Percentiles rank a stretch among this genome's conserved stretches.
phyloP scores from a whole-genome alignment of 2,329 filamentous ascomycete genomes.

The Aureobasidium sp. region DNA sequence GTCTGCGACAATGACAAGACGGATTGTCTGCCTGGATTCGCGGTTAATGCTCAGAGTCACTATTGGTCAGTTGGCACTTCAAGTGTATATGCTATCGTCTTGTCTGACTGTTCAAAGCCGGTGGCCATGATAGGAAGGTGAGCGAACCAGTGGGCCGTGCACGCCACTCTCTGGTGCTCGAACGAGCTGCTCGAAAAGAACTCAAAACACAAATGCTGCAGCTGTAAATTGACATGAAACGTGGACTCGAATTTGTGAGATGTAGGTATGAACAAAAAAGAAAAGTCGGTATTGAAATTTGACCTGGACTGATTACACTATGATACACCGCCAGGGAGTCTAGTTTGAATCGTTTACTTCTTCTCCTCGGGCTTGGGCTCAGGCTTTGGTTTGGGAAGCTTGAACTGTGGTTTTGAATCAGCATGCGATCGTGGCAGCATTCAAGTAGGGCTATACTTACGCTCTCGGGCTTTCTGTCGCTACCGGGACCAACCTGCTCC shows the following conservation, averaged over 20 bases:
- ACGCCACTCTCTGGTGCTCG: background rate
- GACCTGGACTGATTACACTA: slow-evolving; percentile 14
- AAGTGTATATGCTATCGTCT: too few relatives aligned
- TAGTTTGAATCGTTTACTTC: slow-evolving; percentile 64
- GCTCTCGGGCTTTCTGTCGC: slow-evolving; percentile 69
- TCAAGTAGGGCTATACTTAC: slow-evolving; percentile 33
- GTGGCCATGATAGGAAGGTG: background rate
- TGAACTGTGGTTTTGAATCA: slow-evolving; percentile 54
- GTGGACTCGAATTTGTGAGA: background rate
- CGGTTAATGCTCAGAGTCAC: background rate
- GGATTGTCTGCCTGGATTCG: background rate
- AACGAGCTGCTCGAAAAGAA: background rate
- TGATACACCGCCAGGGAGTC: slow-evolving; percentile 14
- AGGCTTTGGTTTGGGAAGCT: slow-evolving; percentile 89
- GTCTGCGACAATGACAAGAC: too few relatives aligned
- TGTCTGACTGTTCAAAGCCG: background rate
- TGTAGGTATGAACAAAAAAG: slow-evolving; percentile 14
- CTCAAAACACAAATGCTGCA: background rate
- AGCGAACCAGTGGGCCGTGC: background rate
- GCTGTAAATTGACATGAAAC: background rate
- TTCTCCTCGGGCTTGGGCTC: slow-evolving; percentile 85
- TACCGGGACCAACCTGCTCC: slow-evolving; percentile 64
- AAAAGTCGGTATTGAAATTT: slow-evolving; percentile 5
- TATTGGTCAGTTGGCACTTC: background rate
- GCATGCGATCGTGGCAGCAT: background rate